Evolutionary conservation across 805 yeast species (phyloP).

Genomic region (Metschnikowia anglica): DNA sequence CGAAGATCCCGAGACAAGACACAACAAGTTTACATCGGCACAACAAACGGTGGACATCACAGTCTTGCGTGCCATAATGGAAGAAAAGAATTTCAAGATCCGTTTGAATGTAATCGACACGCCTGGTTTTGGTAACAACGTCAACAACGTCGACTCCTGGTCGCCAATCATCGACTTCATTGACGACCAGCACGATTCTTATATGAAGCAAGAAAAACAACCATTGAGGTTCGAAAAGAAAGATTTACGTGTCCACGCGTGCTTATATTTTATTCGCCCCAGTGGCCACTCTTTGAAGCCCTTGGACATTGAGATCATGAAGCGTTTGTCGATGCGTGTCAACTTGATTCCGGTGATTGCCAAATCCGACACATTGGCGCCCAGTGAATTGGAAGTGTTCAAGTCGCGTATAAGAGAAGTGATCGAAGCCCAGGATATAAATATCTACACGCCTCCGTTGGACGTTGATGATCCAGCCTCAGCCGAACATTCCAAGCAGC

Average conservation of each 20-base stretch:
- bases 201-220: conserved; percentile 91
- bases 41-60: conserved; percentile 77
- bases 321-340: conserved; percentile 72
- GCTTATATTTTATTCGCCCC: conserved; percentile 87
- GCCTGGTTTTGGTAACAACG: conserved; percentile 91
- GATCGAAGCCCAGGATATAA: conserved; percentile 80
- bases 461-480: conserved; percentile 73
- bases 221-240: conserved; percentile 66
- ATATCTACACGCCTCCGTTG: conserved; percentile 81
- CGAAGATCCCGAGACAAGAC: conserved; percentile 53
- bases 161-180: conserved; percentile 82
- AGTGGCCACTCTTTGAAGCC: conserved; percentile 87
- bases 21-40: conserved; percentile 52
- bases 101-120: conserved; percentile 84
- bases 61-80: conserved; percentile 73
- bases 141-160: conserved; percentile 84
- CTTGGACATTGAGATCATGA: conserved; percentile 85
- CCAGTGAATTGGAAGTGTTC: conserved; percentile 64
- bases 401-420: conserved; percentile 77
- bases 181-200: conserved; percentile 87
- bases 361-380: conserved; percentile 81
- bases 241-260: conserved; percentile 88
- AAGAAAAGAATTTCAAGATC: conserved; percentile 78
- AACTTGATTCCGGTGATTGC: conserved; percentile 89
- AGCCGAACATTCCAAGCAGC: conserved; percentile 75